Conservation (phyloP, 495 filamentous ascomycete genomes). For the Schizothecium vesticola region DNA sequence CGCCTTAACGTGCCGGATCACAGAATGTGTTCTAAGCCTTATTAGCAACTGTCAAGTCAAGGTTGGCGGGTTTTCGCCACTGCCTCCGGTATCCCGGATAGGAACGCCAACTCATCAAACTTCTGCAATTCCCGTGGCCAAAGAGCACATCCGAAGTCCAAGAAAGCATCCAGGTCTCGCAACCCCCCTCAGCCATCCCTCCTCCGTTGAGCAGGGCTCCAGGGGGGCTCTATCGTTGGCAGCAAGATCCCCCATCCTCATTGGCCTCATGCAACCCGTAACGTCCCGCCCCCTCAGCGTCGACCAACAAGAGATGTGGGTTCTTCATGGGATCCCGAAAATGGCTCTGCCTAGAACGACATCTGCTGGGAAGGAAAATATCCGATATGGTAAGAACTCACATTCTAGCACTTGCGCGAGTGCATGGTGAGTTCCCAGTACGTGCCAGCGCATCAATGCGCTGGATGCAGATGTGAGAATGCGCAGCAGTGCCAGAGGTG, state of each 20-base stretch:
- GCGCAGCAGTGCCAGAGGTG: slow-evolving; percentile 2
- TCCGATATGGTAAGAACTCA: neutral
- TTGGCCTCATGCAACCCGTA: neutral
- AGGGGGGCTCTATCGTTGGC: no score
- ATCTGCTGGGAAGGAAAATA: neutral
- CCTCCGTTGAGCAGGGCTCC: neutral
- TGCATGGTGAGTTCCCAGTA: neutral
- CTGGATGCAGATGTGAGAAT: slow-evolving; percentile 14
- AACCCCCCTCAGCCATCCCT: neutral
- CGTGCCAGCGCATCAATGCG: slow-evolving; percentile 17
- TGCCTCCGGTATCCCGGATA: no score
- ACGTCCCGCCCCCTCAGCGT: neutral
- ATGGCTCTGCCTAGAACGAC: neutral
- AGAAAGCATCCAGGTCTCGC: neutral
- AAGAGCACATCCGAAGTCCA: neutral
- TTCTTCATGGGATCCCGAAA: neutral
- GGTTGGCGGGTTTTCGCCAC: no score
- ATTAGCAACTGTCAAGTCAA: neutral
- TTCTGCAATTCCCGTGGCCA: neutral
- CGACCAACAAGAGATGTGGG: neutral
- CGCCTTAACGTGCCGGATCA: neutral
- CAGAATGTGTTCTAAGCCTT: neutral
- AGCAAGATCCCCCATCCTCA: neutral
- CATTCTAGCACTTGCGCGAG: neutral
- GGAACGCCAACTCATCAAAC: neutral